Conservation (phyloP, 2,329 filamentous ascomycete genomes). For the Aspergillus arachidicola region DNA sequence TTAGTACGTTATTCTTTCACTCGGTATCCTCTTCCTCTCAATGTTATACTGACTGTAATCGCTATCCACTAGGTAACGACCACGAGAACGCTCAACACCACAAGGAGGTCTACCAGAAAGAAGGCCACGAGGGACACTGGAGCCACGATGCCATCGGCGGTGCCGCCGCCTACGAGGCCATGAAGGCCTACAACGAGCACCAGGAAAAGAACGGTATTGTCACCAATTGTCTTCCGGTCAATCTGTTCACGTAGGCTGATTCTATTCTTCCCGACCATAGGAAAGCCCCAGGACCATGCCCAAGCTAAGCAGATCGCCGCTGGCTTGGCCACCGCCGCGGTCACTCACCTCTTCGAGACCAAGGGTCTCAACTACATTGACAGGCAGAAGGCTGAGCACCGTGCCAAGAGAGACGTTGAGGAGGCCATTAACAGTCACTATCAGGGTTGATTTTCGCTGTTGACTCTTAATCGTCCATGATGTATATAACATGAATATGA, state of each 20-base stretch:
- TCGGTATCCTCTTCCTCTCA: neutral
- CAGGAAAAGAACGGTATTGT: neutral
- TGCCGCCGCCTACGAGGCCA: neutral
- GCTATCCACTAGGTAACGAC: neutral
- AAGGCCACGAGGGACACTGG: neutral
- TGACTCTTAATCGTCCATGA: neutral
- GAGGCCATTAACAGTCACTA: neutral
- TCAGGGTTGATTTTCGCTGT: neutral
- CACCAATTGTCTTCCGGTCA: neutral
- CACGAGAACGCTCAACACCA: neutral
- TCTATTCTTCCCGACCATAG: neutral
- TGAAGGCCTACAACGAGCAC: neutral
- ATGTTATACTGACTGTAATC: neutral
- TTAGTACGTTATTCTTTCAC: neutral
- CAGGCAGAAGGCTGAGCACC: too few relatives aligned
- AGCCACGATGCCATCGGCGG: neutral
- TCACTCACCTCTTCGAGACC: neutral
- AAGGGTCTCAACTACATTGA: neutral
- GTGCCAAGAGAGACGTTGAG: neutral
- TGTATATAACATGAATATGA: neutral
- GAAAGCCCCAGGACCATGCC: neutral
- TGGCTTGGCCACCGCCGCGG: neutral
- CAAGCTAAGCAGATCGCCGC: neutral
- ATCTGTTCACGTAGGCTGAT: neutral
- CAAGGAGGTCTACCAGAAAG: neutral